Evolutionary conservation across 768 basidiomycete species (phyloP), one percentile per base, ranked within the genome.

Genomic region (Suillus variegatus): DNA sequence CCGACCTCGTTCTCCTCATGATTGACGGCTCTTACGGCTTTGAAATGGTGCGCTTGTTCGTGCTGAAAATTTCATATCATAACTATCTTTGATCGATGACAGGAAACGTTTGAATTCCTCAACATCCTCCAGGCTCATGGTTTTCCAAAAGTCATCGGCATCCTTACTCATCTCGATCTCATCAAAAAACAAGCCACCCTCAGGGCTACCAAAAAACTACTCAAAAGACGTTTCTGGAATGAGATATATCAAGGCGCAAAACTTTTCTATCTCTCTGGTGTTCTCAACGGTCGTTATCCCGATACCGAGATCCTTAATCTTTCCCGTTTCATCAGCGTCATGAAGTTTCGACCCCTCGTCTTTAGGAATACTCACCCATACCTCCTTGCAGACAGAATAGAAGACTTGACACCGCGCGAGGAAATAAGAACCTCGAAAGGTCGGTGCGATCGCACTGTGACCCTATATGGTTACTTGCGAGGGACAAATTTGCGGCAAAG

Each of bases 81-180:
- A 25, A 46, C 32, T 4, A 40, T n/a, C 7, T 58, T 25, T 28
- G 28, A 62, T 14, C 25, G 46, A 36, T 38, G 54, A 0, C 73
- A 98, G 96, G 97, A 99, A 88, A 95, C 95, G 0, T 99, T 99
- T 72, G 97, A 99, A 78, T 98, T 99, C 69, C 89, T 99, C 63
- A 99, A 98, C 71, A 89, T 98, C 71, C 89, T 99, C 32, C 95
- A 98, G 80, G 85, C 94, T 0, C 97, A 99, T 74, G 97, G 97
- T 40, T 97, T 99, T 76, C 97, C 97, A 3, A 99, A 99, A 83
- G 95, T 99, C 71, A 94, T 99, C 67, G 97, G 97, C 64, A 79
- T 99, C 65, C 91, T 99, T 56, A 91, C 95, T 56, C 97, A 99
- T 77, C 88, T 99, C 49, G 97, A 99, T 78, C 90, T 99, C 68